phyloP scores from a whole-genome alignment of 257 asterid species.

The Coffea canephora region DNA sequence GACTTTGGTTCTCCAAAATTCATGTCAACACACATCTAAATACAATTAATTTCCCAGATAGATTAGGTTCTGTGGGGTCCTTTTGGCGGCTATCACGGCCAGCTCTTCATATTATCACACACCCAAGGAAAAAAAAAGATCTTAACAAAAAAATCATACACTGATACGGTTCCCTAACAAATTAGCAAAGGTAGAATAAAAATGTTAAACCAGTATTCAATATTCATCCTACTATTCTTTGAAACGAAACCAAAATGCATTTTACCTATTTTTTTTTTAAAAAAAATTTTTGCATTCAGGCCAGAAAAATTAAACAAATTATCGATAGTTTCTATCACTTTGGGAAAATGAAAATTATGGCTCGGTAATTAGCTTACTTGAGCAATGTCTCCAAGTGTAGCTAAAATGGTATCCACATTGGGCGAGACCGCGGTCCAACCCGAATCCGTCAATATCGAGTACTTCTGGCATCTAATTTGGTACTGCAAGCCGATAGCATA shows the following conservation, averaged over 20 bases:
- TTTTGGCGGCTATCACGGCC: slow-evolving; percentile 11
- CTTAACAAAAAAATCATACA: not conserved
- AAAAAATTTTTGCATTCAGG: too few relatives aligned
- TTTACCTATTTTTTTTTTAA: not conserved
- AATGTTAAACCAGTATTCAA: not conserved
- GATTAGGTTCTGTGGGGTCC: slow-evolving; percentile 30
- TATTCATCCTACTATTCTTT: not conserved
- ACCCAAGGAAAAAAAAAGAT: not conserved
- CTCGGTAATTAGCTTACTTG: slow-evolving; percentile 38
- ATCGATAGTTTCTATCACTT: too few relatives aligned
- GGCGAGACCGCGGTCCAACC: slow-evolving; percentile 59
- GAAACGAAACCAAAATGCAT: not conserved
- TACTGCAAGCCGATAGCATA: slow-evolving; percentile 56
- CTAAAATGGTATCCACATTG: slow-evolving; percentile 48
- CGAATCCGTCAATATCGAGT: slow-evolving; percentile 52
- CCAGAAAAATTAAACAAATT: too few relatives aligned
- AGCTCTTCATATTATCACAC: not conserved
- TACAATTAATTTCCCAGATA: not conserved
- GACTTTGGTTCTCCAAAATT: not conserved
- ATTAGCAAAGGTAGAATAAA: not conserved
- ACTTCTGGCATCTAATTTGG: slow-evolving; percentile 36
- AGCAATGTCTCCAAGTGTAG: slow-evolving; percentile 75
- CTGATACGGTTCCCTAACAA: not conserved
- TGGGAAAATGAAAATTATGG: not conserved
- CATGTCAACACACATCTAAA: not conserved